Evolutionary conservation across 345 rosid species (phyloP), one percentile per base, ranked within the genome.

Genomic region (Heritiera littoralis): DNA sequence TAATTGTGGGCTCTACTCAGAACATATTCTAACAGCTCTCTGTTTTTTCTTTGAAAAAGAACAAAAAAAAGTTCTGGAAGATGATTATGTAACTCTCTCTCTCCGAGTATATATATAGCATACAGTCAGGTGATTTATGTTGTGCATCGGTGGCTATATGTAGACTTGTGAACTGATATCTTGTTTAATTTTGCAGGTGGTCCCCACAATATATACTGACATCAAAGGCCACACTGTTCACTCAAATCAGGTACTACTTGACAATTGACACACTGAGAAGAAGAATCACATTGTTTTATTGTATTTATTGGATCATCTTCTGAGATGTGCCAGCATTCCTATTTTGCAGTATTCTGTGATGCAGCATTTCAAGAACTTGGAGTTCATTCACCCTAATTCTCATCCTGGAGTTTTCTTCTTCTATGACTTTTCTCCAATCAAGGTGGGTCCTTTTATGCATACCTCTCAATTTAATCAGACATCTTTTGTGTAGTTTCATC

Each of bases 381-480:
- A 88, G 70, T 64, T 89, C 72, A 87, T 87, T 79, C 86, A 82
- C 38, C 76, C 74, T 52, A 87, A 86, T 64, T 76, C 80, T 6
- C 84, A 87, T 43, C 89, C 95, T 30, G 98, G 97, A 74, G 94
- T 95, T 74, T 93, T 92, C 90, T 91, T 95, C 92, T 86, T 90
- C 84, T 93, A 93, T 80, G 98, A 93, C 77, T 90, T 95, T 40
- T 93, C 95, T 63, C 98, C 98, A 18, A 93, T 95, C 54, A 95
- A 95, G 98, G 98, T 92, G 77, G 35, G 67, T 64, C 38, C 68
- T 49, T 46, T 51, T 28, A 48, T 81, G 49, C 66, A 51, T 4
- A 52, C 65, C 28, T 65, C 18, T 12, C 51, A 45, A 74, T 43
- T 52, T 59, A 74, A 51, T 69, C 28, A 58, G 72, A 61, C 49